phyloP scores from a whole-genome alignment of 345 rosid species.

The Lumnitzera racemosa region DNA sequence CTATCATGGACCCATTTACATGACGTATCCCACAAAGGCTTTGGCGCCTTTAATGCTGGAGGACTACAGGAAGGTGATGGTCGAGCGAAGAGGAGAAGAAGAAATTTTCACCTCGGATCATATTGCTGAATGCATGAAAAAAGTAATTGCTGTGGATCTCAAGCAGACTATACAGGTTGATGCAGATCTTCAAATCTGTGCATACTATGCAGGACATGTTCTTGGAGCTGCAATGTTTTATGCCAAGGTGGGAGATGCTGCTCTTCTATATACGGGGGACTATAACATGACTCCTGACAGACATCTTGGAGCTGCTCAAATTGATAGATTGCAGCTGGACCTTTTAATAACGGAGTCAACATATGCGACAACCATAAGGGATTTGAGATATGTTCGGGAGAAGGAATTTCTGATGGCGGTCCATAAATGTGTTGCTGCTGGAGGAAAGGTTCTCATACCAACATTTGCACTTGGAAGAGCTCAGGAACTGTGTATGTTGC shows the following conservation, averaged over 20 bases:
- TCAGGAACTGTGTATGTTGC: constrained; percentile 91
- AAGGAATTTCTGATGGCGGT: constrained; percentile 97
- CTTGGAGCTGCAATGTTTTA: constrained; percentile 99
- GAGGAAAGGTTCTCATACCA: constrained; percentile 96
- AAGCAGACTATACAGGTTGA: constrained; percentile 92
- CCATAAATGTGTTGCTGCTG: constrained; percentile 82
- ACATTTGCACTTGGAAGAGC: constrained; percentile 99
- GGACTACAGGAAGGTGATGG: constrained; percentile 83
- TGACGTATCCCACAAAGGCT: constrained; percentile 98
- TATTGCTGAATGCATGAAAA: constrained; percentile 73
- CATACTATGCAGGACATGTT: constrained; percentile 97
- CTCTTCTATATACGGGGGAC: constrained; percentile 93
- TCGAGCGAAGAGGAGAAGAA: constrained; percentile 89
- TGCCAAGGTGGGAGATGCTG: constrained; percentile 81
- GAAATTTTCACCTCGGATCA: constrained; percentile 70
- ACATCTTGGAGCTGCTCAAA: constrained; percentile 98
- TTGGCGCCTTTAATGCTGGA: constrained; percentile 89
- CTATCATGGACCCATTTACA: constrained; percentile 72
- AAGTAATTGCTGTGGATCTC: constrained; percentile 81
- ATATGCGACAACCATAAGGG: constrained; percentile 87
- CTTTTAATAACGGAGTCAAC: constrained; percentile 98
- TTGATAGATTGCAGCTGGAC: constrained; percentile 69
- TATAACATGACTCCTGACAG: constrained; percentile 98
- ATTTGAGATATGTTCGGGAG: constrained; percentile 83
- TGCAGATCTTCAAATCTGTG: constrained; percentile 82